These are phyloP conservation scores for Macrocybe sp. DNA, from an alignment of 1,284 basidiomycete species.

Conservation along the genomic window DNA sequence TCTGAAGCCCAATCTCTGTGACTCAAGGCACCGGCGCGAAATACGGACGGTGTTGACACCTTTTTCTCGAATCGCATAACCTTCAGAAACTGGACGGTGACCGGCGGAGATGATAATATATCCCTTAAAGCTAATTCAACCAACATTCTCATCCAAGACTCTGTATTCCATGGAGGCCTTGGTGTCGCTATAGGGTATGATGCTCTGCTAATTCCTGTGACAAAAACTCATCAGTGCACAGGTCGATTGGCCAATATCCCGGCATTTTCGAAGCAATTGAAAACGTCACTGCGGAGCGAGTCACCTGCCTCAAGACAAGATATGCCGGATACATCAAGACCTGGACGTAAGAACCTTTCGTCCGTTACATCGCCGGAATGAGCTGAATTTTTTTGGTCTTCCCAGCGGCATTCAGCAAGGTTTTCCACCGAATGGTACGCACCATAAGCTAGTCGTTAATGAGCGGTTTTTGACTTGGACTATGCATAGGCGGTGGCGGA, in stretches of 20 bases:
- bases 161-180: conserved; percentile 23
- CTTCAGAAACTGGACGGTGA: conserved; percentile 27
- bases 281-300: conserved; percentile 24
- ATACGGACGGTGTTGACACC: conserved; percentile 31
- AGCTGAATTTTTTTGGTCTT: neutral
- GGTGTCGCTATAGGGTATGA: conserved; percentile 27
- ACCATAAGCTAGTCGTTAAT: neutral
- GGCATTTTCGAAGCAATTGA: conserved; percentile 26
- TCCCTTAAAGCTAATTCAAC: conserved; percentile 30
- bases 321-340: conserved; percentile 25
- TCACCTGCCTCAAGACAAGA: conserved; percentile 16
- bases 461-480: neutral
- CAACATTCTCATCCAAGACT: conserved; percentile 30
- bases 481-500: conserved; percentile 23
- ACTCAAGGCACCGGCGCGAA: conserved; percentile 21
- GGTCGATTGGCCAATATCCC: conserved; percentile 14
- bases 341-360: conserved; percentile 17
- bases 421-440: conserved; percentile 25
- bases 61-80: conserved; percentile 27
- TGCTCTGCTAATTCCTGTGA: neutral
- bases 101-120: conserved; percentile 26
- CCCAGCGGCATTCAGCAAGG: conserved; percentile 21
- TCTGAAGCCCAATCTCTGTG: neutral
- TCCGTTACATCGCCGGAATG: neutral
- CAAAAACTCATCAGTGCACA: neutral